A percentile compares a stretch with the other conserved stretches of the same genome.
phyloP scores from a whole-genome alignment of 495 filamentous ascomycete genomes.

The Staphylotrichum longicolle region DNA sequence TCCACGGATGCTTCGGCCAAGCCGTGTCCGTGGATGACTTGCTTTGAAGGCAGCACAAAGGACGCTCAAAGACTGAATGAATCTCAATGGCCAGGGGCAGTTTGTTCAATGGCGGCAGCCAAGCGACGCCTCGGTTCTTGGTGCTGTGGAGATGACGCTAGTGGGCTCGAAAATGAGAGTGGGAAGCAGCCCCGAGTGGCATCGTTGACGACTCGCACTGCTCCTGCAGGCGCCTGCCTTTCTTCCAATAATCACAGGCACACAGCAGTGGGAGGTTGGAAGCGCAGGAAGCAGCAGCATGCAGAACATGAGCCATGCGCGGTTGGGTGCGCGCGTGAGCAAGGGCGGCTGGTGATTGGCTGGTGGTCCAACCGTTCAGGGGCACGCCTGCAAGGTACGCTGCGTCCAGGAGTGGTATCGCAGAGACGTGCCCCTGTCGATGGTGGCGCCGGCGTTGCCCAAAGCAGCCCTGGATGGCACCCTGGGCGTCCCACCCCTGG shows the following conservation, averaged over 20 bases:
- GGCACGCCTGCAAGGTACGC: constrained; percentile 9
- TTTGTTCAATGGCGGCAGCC: constrained; percentile 4
- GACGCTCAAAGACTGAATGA: too few relatives aligned
- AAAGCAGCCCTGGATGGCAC: constrained; percentile 2
- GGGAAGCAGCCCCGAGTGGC: too few relatives aligned
- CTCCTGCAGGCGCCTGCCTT: background rate
- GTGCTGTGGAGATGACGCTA: background rate
- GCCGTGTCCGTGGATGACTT: too few relatives aligned
- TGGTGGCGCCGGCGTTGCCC: background rate
- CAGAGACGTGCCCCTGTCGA: background rate
- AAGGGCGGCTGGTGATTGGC: background rate
- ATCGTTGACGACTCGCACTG: too few relatives aligned
- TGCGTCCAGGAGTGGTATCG: background rate
- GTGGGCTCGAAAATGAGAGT: background rate
- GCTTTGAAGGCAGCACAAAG: too few relatives aligned
- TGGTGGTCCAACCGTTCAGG: background rate
- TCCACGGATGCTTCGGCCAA: too few relatives aligned
- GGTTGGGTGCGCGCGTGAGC: too few relatives aligned
- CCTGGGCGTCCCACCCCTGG: background rate
- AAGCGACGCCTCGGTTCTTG: constrained; percentile 4
- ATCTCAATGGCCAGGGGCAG: background rate
- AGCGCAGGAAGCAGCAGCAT: background rate
- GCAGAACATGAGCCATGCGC: constrained; percentile 2
- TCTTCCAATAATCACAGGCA: constrained; percentile 4
- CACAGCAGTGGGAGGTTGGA: too few relatives aligned